Conservation (phyloP, 2,329 filamentous ascomycete genomes). For the Diaporthe batatas region DNA sequence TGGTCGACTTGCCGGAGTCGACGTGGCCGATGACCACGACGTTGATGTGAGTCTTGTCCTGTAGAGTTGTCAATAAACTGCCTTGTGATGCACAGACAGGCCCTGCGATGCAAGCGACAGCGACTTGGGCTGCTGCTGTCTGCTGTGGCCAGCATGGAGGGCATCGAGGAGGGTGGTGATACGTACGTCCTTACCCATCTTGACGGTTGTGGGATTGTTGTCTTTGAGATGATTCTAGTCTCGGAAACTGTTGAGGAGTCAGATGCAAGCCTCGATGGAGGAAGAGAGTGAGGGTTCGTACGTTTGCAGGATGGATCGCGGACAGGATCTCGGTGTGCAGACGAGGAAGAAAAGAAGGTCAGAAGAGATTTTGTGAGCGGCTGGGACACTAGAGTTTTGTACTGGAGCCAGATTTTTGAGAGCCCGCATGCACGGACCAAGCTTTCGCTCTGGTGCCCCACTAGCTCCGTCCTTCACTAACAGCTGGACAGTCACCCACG, state of each 20-base stretch:
- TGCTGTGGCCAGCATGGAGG: slow-evolving; percentile 3
- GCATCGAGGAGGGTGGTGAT: not conserved
- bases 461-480: slow-evolving; percentile 31
- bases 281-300: slow-evolving; percentile 22
- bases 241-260: slow-evolving; percentile 39
- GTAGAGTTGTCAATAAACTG: slow-evolving; percentile 69
- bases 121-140: not conserved
- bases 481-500: not conserved
- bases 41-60: slow-evolving; percentile 96
- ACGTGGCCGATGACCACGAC: slow-evolving; percentile 77
- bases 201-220: slow-evolving; percentile 37
- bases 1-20: slow-evolving; percentile 99
- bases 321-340: slow-evolving; percentile 43
- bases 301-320: slow-evolving; percentile 44
- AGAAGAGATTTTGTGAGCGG: slow-evolving; percentile 41
- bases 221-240: slow-evolving; percentile 38
- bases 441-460: not conserved
- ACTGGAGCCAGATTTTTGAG: slow-evolving; percentile 38
- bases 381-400: slow-evolving; percentile 39
- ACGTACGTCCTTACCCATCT: slow-evolving; percentile 40
- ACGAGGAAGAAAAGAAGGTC: slow-evolving; percentile 40
- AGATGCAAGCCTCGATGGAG: slow-evolving; percentile 37
- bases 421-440: slow-evolving; percentile 36
- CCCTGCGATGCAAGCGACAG: slow-evolving; percentile 2
- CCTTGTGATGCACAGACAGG: not conserved